Evolutionary conservation across 2,329 filamentous ascomycete species (phyloP), one percentile per base, ranked within the genome.

Genomic region (Phialemoniopsis sp.): DNA sequence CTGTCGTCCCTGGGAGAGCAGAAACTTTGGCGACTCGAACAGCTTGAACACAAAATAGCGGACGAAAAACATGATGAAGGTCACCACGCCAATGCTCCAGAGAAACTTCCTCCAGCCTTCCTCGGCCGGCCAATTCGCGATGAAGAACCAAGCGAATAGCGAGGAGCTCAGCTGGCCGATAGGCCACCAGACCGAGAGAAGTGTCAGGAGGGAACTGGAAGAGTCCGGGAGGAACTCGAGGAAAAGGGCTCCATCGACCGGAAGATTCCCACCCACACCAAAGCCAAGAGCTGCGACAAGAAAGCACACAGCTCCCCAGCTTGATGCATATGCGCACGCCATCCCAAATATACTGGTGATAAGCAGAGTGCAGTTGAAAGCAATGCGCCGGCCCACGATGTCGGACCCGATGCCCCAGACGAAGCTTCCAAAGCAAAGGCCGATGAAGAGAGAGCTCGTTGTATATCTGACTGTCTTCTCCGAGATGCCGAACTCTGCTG

Each of bases 121-220:
- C 34, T 85, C 72, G 5, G 72, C 69, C 8, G 78, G 80, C 67
- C 76, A 87, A 47, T 78, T 76, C 19, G 82, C 78, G 40, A 93
- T 82, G 49, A 83, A 87, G 34, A 72, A 84, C 87, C 86, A 91
- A 7, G 84, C 87, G 35, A 87, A 69, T 5, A 86, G 62, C 3
- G 81, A 84, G 2, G 85, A 80, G 40, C 84, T 73, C 8, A 94
- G 70, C 55, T 93, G 87, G 6, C 88, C 89, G 14, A 94, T 64
- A 0, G 88, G 86, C 87, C 89, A 95, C 84, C 87, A 93, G 8
- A 89, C 77, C 7, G 85, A 89, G n/a, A 94, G 70, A 35, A 91
- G 70, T 0, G 87, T 93, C 21, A 93, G 67, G 13, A 93, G 72
- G 26, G 80, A 79, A 46, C 80, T 81, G n/a, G 80, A 84, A 1